phyloP scores from a whole-genome alignment of 23 red algal species.

The Chondrus crispus region DNA sequence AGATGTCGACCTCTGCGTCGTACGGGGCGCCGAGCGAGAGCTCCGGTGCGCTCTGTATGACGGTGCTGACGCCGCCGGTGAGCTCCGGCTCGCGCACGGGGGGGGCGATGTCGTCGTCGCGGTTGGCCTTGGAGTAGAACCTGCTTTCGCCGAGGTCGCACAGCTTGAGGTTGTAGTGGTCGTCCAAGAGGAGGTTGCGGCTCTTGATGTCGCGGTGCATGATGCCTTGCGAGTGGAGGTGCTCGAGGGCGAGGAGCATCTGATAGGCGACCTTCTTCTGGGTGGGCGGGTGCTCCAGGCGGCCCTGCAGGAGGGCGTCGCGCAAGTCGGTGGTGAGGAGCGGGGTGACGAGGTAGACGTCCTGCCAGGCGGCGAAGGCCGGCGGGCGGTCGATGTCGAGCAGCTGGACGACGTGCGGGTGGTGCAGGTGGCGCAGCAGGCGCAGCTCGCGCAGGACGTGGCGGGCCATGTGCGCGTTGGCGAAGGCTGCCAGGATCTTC shows the following conservation, averaged over 20 bases:
- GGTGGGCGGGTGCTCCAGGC: constrained; percentile 14
- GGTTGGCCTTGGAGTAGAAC: constrained; percentile 50
- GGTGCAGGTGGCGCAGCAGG: constrained; percentile 73
- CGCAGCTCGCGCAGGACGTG: constrained; percentile 87
- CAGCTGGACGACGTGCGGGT: constrained; percentile 81
- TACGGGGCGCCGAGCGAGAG: constrained; percentile 78
- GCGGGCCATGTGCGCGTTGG: constrained; percentile 54
- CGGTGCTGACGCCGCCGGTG: constrained; percentile 69
- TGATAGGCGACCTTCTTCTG: constrained; percentile 77
- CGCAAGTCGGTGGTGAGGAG: constrained; percentile 79
- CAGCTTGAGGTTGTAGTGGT: constrained; percentile 58
- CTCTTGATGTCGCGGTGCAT: constrained; percentile 96
- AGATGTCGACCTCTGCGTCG: constrained; percentile 89
- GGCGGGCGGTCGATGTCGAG: constrained; percentile 74
- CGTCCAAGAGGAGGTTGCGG: constrained; percentile 72
- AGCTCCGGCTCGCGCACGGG: constrained; percentile 23
- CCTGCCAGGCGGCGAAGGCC: constrained; percentile 46
- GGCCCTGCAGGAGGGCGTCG: constrained; percentile 30
- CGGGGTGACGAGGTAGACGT: constrained; percentile 87
- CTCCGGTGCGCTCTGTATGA: constrained; percentile 79
- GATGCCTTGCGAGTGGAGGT: constrained; percentile 80
- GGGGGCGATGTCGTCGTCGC: not conserved
- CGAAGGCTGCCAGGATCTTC: constrained; percentile 79
- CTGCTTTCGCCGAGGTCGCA: constrained; percentile 84
- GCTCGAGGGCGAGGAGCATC: constrained; percentile 69